phyloP scores from a whole-genome alignment of 2,329 filamentous ascomycete genomes.

The Aspergillus amoenus region DNA sequence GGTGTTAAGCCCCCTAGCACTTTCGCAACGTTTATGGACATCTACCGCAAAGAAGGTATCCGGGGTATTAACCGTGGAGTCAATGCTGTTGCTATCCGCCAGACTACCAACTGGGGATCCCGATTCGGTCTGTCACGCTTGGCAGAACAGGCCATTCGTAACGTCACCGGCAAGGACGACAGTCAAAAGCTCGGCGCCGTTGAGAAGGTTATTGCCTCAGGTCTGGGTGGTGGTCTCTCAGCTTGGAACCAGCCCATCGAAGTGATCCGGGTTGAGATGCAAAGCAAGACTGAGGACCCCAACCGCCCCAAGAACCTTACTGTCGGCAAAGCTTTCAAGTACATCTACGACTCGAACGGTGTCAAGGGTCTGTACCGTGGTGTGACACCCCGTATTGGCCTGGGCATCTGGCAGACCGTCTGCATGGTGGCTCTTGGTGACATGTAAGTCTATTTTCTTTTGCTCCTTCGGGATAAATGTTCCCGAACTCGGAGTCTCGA shows the following conservation, averaged over 20 bases:
- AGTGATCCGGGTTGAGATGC: conserved; percentile 99
- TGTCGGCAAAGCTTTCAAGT: conserved; percentile 74
- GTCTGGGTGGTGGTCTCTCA: conserved; percentile 86
- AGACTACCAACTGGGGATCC: conserved; percentile 99
- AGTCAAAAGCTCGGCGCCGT: conserved; percentile 71
- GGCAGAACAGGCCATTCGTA: conserved; percentile 85
- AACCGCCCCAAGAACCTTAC: conserved; percentile 99
- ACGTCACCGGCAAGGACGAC: conserved; percentile 73
- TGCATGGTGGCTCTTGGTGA: conserved; percentile 99
- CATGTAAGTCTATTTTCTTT: conserved; percentile 66
- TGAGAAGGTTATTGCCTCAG: conserved; percentile 88
- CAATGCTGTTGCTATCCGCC: conserved; percentile 96
- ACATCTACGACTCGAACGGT: conserved; percentile 90
- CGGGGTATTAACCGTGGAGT: conserved; percentile 97
- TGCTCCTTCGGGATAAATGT: background rate
- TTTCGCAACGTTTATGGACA: conserved; percentile 93
- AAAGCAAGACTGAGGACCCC: conserved; percentile 96
- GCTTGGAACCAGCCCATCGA: conserved; percentile 99
- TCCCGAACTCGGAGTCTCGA: background rate
- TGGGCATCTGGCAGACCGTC: conserved; percentile 98
- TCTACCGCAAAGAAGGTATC: conserved; percentile 93
- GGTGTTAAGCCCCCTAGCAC: conserved; percentile 87
- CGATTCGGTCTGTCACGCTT: conserved; percentile 92
- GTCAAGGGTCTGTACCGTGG: conserved; percentile 92
- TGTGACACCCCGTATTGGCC: conserved; percentile 87